A percentile compares a stretch with the other conserved stretches of the same genome.
phyloP scores from a whole-genome alignment of 495 filamentous ascomycete species.

The Aspergillus cristatus region DNA sequence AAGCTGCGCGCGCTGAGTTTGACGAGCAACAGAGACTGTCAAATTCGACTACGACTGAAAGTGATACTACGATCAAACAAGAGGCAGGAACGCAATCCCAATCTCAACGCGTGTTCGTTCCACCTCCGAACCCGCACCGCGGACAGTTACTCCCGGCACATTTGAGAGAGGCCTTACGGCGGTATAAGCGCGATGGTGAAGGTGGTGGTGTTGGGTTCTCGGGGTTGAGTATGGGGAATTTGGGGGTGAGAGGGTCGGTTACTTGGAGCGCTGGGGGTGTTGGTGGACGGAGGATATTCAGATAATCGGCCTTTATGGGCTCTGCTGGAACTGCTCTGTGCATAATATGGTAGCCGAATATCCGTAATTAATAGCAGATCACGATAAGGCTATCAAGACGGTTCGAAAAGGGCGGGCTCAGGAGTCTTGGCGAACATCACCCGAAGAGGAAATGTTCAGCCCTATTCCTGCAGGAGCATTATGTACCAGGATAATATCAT shows the following conservation, averaged over 20 bases:
- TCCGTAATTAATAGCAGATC: no score
- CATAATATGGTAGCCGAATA: no score
- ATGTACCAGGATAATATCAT: no score
- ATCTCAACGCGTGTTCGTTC: conserved; percentile 18
- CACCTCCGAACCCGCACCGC: conserved; percentile 40
- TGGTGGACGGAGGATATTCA: conserved; percentile 55
- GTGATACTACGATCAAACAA: background rate
- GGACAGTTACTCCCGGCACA: conserved; percentile 76
- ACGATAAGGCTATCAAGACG: no score
- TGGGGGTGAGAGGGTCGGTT: conserved; percentile 53
- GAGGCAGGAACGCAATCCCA: conserved; percentile 9
- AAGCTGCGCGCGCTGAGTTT: conserved; percentile 23
- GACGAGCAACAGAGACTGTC: conserved; percentile 22
- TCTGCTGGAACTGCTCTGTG: no score
- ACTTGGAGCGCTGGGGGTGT: conserved; percentile 41
- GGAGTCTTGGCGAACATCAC: no score
- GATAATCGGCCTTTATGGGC: conserved; percentile 18
- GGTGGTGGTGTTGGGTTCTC: conserved; percentile 65
- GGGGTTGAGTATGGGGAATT: conserved; percentile 60
- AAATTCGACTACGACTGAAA: conserved; percentile 8
- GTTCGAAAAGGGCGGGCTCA: no score
- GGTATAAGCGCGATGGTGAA: conserved; percentile 56
- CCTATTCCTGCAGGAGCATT: no score
- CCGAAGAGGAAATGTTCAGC: no score
- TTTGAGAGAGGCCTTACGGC: conserved; percentile 66